phyloP scores from a whole-genome alignment of 2,329 filamentous ascomycete genomes.

The Leptographium galeiforme region DNA sequence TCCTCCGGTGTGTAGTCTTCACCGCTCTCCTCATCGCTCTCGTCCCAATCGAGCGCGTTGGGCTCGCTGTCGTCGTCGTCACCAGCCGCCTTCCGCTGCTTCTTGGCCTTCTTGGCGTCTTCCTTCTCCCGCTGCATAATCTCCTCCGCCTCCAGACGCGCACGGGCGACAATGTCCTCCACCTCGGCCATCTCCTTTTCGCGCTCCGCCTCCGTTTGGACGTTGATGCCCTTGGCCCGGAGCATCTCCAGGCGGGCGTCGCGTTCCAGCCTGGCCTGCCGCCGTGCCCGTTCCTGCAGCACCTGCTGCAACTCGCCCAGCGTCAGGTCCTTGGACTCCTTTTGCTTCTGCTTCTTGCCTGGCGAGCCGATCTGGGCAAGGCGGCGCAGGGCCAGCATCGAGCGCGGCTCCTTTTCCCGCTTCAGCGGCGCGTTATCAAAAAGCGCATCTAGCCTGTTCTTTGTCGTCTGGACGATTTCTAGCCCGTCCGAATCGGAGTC shows the following conservation, averaged over 20 bases:
- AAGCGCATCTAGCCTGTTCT: constrained; percentile 43
- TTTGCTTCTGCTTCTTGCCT: constrained; percentile 23
- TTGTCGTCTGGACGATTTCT: constrained; percentile 41
- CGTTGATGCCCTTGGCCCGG: constrained; percentile 62
- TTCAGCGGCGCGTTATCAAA: constrained; percentile 57
- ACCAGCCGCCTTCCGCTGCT: constrained; percentile 25
- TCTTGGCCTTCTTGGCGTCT: constrained; percentile 52
- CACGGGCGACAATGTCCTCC: constrained; percentile 78
- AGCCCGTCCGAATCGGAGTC: constrained; percentile 35
- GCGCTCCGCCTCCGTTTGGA: constrained; percentile 78
- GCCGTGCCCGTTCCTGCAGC: constrained; percentile 53
- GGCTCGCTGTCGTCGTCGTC: constrained; percentile 35
- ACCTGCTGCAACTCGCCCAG: constrained; percentile 41
- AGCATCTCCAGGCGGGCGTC: constrained; percentile 65
- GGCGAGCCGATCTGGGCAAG: constrained; percentile 59
- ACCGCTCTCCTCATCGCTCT: constrained; percentile 23
- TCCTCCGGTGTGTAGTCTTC: constrained; percentile 6
- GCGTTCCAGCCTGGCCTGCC: constrained; percentile 68
- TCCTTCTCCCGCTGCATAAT: constrained; percentile 67
- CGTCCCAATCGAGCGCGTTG: constrained; percentile 10
- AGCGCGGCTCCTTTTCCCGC: constrained; percentile 47
- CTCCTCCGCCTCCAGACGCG: constrained; percentile 64
- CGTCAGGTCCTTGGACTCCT: constrained; percentile 21
- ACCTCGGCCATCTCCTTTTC: constrained; percentile 70
- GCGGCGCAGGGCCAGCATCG: constrained; percentile 55